These are phyloP conservation scores for Metarhizium robertsii DNA, from an alignment of 2,329 filamentous ascomycete genomes.

Conservation along the genomic window DNA sequence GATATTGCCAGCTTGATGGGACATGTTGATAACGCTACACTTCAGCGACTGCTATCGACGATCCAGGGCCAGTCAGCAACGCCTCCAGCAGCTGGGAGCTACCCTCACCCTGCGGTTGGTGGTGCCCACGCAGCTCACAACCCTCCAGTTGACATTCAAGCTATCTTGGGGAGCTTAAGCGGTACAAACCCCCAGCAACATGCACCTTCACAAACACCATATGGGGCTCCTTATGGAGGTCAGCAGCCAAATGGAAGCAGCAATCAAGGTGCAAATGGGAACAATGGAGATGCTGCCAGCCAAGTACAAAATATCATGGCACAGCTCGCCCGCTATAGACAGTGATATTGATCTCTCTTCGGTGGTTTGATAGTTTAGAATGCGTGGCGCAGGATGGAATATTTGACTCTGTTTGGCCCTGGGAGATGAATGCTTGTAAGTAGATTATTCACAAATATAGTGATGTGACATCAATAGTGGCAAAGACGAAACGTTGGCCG, in stretches of 20 bases:
- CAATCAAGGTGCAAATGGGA: conserved; percentile 10
- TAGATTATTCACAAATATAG: neutral
- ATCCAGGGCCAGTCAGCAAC: conserved; percentile 27
- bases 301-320: conserved; percentile 67
- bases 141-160: conserved; percentile 34
- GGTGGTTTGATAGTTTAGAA: neutral
- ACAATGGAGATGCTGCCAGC: conserved; percentile 31
- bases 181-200: conserved; percentile 14
- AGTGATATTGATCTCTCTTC: conserved; percentile 22
- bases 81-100: conserved; percentile 2
- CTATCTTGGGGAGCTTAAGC: conserved; percentile 33
- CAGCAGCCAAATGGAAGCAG: conserved; percentile 18
- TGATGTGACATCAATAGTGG: neutral
- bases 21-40: conserved; percentile 55
- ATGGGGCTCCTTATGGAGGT: conserved; percentile 21
- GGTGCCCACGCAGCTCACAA: conserved; percentile 13
- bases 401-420: neutral
- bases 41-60: conserved; percentile 61
- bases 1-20: conserved; percentile 58
- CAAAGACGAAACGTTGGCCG: neutral
- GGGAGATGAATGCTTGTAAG: neutral
- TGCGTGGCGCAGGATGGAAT: neutral
- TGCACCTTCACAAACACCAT: conserved; percentile 15
- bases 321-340: conserved; percentile 56
- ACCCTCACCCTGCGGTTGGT: conserved; percentile 2